Conservation (phyloP, 1,139 yeast species). For the Scheffersomyces parashehatae region DNA sequence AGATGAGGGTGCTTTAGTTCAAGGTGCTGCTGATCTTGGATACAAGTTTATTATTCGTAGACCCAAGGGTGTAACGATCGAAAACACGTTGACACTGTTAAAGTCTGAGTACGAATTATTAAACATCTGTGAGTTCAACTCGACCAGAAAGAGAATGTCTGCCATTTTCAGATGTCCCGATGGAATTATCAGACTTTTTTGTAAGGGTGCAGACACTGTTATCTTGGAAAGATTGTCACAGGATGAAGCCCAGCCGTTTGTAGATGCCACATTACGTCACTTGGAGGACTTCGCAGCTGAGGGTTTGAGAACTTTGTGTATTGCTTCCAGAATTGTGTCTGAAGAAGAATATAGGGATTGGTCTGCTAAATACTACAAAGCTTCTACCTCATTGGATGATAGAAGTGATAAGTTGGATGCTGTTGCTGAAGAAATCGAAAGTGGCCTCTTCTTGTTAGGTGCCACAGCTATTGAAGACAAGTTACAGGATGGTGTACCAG, state of each 20-base stretch:
- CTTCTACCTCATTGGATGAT: conserved; percentile 77
- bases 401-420: conserved; percentile 76
- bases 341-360: conserved; percentile 73
- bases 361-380: conserved; percentile 69
- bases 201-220: conserved; percentile 98
- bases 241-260: conserved; percentile 71
- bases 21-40: conserved; percentile 91
- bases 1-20: conserved; percentile 97
- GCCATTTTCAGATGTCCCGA: conserved; percentile 94
- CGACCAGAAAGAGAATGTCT: conserved; percentile 97
- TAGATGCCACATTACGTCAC: conserved; percentile 80
- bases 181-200: conserved; percentile 82
- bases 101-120: conserved; percentile 65
- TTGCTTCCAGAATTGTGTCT: conserved; percentile 80
- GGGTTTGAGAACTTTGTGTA: conserved; percentile 91
- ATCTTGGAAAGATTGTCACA: conserved; percentile 76
- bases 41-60: conserved; percentile 81
- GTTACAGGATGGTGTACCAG: conserved; percentile 97
- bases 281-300: conserved; percentile 96
- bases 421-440: conserved; percentile 74
- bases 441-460: conserved; percentile 76
- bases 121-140: conserved; percentile 93
- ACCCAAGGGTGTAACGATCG: conserved; percentile 79
- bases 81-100: conserved; percentile 41
- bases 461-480: conserved; percentile 99